Evolutionary conservation across 1,139 yeast species (phyloP), one percentile per base, ranked within the genome.

Genomic region (Waltiozyma sp.): DNA sequence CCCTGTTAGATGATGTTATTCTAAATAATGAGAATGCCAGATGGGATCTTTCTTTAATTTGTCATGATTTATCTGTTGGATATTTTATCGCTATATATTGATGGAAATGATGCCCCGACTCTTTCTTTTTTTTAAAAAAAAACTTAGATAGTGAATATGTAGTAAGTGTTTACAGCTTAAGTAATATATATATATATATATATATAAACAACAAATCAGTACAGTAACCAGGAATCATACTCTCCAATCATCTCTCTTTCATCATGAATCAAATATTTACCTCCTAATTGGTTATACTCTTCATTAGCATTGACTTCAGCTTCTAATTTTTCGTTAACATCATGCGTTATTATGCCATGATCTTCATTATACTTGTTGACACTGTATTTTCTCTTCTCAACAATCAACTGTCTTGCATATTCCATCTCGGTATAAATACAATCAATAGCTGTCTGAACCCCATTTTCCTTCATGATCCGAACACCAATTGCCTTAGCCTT

Each of bases 341-440:
- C 45, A 9, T 24, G 28, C 3, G 48, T 35, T 15, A 41, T 39
- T 33, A 31, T n/a, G n/a, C 34, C 34, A 31, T 31, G 34, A n/a
- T 31, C 34, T n/a, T 31, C 15, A 7, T 31, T 31, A 18, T 31
- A 31, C 34, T 31, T 33, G 15, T 19, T 37, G 9, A 24, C 19
- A 14, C 24, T 16, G 13, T 28, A 19, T 41, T 47, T 47, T 16
- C 49, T 50, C 44, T 67, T 68, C 28, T 57, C 51, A 9, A 55
- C 41, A 19, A 71, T 71, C 49, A 74, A 62, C 43, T 69, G 71
- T 47, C 73, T 64, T 2, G 96, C 86, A 58, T 89, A 89, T 43
- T 80, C 91, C 60, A 88, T 61, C 50, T 88, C 88, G 1, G 77
- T 70, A 61, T 89, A 89, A 18, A 89, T 83, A 13, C 76, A 65